Percentiles rank a stretch among this genome's conserved stretches.
These are phyloP conservation scores for Rhizopogon salebrosus DNA, from an alignment of 768 basidiomycete species.

Conservation along the genomic window DNA sequence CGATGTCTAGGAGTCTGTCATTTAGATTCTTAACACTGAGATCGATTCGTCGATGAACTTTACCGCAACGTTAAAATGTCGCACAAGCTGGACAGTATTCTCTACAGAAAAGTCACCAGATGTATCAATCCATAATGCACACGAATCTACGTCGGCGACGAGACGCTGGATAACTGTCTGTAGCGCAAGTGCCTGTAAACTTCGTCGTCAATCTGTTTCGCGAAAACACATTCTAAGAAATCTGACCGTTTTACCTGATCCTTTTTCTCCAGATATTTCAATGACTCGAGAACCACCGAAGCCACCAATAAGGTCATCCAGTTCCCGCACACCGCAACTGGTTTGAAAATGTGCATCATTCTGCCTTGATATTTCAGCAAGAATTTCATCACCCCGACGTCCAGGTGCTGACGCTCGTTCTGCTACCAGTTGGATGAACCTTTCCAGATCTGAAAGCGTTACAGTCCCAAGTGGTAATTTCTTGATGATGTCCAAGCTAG, in stretches of 20 bases:
- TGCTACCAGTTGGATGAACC: constrained; percentile 34
- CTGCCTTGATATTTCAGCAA: constrained; percentile 14
- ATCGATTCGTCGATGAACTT: constrained; percentile 10
- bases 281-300: constrained; percentile 50
- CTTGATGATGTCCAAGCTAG: constrained; percentile 45
- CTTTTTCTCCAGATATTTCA: constrained; percentile 64
- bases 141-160: constrained; percentile 26
- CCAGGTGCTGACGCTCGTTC: constrained; percentile 41
- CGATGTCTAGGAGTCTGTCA: constrained; percentile 15
- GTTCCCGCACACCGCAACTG: constrained; percentile 33
- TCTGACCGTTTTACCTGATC: constrained; percentile 67
- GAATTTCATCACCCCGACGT: constrained; percentile 24
- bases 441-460: constrained; percentile 43
- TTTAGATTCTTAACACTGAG: not conserved
- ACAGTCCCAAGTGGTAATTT: constrained; percentile 45
- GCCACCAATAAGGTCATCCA: constrained; percentile 50
- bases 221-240: not conserved
- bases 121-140: constrained; percentile 68
- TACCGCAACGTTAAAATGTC: constrained; percentile 19
- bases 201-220: constrained; percentile 1
- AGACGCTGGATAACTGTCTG: constrained; percentile 57
- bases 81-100: constrained; percentile 35
- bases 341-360: constrained; percentile 19
- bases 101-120: constrained; percentile 60
- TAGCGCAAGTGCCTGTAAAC: constrained; percentile 51